A percentile compares a stretch with the other conserved stretches of the same genome.
Evolutionary conservation across 257 asterid genomes (phyloP).

Genomic region (Lycium ferocissimum): DNA sequence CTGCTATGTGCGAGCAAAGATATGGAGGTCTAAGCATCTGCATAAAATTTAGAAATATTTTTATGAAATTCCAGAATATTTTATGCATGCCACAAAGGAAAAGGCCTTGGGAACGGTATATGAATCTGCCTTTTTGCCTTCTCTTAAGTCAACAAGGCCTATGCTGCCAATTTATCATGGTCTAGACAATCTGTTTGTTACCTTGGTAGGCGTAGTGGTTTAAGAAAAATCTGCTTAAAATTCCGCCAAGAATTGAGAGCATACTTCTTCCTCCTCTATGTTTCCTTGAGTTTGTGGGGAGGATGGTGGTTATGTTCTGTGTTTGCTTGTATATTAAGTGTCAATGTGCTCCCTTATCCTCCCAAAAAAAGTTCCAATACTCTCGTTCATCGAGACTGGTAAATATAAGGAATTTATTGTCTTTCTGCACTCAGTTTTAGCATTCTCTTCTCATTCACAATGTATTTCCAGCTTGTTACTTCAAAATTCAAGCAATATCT

Average conservation of each 20-base stretch:
- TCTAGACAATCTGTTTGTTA: neutral
- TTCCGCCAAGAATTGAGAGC: neutral
- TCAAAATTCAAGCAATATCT: neutral
- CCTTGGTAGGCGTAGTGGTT: neutral
- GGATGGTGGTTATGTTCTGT: neutral
- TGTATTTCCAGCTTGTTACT: neutral
- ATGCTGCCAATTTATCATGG: slow-evolving; percentile 1
- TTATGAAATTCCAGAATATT: neutral
- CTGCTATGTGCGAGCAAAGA: neutral
- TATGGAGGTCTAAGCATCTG: slow-evolving; percentile 8
- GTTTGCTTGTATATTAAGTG: neutral
- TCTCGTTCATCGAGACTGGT: neutral
- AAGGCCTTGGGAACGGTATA: neutral
- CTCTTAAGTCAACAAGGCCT: slow-evolving; percentile 17
- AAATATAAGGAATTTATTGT: neutral
- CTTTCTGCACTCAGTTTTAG: neutral
- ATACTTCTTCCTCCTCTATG: neutral
- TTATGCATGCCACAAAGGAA: neutral
- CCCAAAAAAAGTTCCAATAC: neutral
- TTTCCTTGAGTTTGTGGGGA: neutral
- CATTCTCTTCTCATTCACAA: neutral
- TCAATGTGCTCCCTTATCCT: neutral
- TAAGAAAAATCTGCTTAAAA: neutral
- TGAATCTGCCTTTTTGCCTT: slow-evolving; percentile 1
- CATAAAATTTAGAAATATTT: neutral